Evolutionary conservation across 78 protist genomes (phyloP), one percentile per base, ranked within the genome.

Genomic region (Protostelium mycophagum): DNA sequence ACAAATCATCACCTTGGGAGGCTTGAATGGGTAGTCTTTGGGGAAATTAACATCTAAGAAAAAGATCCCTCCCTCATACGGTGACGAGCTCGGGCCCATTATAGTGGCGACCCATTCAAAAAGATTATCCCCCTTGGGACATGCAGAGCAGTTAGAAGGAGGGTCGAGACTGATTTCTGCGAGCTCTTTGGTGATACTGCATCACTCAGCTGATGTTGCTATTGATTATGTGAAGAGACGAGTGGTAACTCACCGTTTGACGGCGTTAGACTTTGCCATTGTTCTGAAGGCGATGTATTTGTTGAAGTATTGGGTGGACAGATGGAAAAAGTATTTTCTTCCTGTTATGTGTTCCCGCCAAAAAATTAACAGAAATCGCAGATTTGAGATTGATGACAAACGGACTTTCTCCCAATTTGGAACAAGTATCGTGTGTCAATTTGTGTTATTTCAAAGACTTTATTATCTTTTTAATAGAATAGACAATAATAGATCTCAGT

Each of bases 1-100:
- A 83, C 29, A 28, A n/a, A 86, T 35, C 63, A 16, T 5, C 34
- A 92, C 94, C 73, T 92, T 91, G 35, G 96, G 96, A 85, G 96
- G 96, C 83, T 85, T 92, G 90, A 95, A 92, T 37, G 98, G 98
- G 89, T 97, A 97, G 90, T 95, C 96, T 0, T 39, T 85, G 36
- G 97, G 97, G 38, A 95, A 97, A 0, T 63, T 84, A 28, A 89
- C 83, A 1, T 88, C 86, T 25, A 93, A 0, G 1, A 93, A 36
- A 16, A 29, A 93, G 28, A 38, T 37, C 35, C 93, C 96, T 39
- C 83, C 34, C 83, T 88, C 93, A 35, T 93, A 93, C 0, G 91
- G 38, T 25, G 96, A 87, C 1, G 38, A 86, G 0, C 9, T 36
- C 1, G 86, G 89, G 28, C 96, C 96, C 35, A 35, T 73, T 73